Percentiles rank a stretch among this genome's conserved stretches.
Conservation (phyloP, 805 yeast species). For the Saccharomycopsis sp. region DNA sequence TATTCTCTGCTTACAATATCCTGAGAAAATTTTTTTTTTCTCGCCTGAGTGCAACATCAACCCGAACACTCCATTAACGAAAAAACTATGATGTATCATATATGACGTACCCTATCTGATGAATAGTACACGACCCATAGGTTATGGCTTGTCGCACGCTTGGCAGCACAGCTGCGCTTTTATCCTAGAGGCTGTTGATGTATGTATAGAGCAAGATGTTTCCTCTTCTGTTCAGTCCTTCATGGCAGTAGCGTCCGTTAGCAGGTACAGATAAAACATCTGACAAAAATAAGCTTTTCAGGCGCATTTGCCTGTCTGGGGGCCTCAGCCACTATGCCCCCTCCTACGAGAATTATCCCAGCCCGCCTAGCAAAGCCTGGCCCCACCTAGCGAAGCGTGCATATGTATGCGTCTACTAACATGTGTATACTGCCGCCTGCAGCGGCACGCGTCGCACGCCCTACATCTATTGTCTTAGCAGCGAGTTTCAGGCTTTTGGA, state of each 20-base stretch:
- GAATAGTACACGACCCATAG: not conserved
- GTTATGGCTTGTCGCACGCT: not conserved
- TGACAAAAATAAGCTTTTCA: not conserved
- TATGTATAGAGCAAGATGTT: no score
- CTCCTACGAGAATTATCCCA: no score
- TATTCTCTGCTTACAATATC: no score
- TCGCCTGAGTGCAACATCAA: not conserved
- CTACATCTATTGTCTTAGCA: not conserved
- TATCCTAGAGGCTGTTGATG: not conserved
- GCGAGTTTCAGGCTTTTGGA: not conserved
- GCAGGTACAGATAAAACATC: not conserved
- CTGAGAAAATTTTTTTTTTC: not conserved
- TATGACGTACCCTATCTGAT: no score
- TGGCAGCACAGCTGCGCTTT: not conserved
- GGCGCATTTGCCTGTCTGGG: not conserved
- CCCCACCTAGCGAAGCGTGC: no score
- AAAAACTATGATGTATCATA: not conserved
- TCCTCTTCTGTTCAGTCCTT: not conserved
- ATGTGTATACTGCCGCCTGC: no score
- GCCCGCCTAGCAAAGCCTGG: no score
- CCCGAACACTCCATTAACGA: no score
- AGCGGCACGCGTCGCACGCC: not conserved
- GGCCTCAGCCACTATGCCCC: not conserved
- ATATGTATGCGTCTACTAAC: no score
- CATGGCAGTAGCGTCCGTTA: not conserved